A percentile compares a stretch with the other conserved stretches of the same genome.
phyloP scores from a whole-genome alignment of 2,329 filamentous ascomycete genomes.

The Pseudopyricularia cyperi region DNA sequence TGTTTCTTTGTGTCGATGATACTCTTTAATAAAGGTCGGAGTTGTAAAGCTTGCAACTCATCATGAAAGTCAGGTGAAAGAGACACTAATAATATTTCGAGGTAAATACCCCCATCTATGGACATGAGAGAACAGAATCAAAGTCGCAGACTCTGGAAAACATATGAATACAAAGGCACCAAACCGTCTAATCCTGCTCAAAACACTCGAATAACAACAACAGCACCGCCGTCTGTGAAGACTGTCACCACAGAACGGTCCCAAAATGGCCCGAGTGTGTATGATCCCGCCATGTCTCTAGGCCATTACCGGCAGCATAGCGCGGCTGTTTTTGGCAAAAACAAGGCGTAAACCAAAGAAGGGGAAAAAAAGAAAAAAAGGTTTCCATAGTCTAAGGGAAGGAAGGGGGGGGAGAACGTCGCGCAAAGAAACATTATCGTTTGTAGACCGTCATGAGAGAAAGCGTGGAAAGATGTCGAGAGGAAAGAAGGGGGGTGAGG shows the following conservation, averaged over 20 bases:
- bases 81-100: not conserved
- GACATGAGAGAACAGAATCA: not conserved
- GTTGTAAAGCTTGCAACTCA: too few species aligned
- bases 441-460: too few species aligned
- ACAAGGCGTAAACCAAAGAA: not conserved
- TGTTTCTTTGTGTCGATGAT: too few species aligned
- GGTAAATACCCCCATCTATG: not conserved
- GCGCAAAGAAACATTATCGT: too few species aligned
- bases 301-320: not conserved
- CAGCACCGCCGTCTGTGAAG: not conserved
- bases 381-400: not conserved
- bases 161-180: not conserved
- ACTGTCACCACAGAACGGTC: too few species aligned
- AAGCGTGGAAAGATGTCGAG: too few species aligned
- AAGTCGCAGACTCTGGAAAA: too few species aligned
- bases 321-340: not conserved
- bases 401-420: not conserved
- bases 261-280: too few species aligned
- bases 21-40: too few species aligned
- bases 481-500: too few species aligned
- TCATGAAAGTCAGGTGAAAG: too few species aligned
- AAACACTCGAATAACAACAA: not conserved
- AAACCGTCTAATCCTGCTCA: not conserved
- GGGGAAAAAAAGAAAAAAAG: not conserved
- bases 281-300: too few species aligned